phyloP scores from a whole-genome alignment of 345 rosid genomes.

The Melaleuca alternifolia region DNA sequence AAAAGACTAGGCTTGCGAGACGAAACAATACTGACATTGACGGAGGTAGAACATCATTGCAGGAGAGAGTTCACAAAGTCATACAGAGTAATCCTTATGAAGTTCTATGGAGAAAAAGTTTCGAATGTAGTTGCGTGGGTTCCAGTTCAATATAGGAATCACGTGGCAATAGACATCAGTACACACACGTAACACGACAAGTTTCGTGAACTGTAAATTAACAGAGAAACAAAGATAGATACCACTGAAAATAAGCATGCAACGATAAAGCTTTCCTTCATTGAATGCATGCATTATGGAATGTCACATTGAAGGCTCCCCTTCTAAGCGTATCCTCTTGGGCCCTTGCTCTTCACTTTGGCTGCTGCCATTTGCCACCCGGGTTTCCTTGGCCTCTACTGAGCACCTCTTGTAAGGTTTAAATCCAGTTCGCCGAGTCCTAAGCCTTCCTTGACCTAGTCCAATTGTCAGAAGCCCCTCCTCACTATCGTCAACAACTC shows the following conservation, averaged over 20 bases:
- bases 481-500: constrained; percentile 15
- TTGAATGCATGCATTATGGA: constrained; percentile 14
- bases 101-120: constrained; percentile 5
- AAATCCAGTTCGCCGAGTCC: constrained; percentile 63
- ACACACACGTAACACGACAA: constrained; percentile 21
- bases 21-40: neutral
- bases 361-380: constrained; percentile 17
- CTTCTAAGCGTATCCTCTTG: constrained; percentile 80
- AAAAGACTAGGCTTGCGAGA: neutral
- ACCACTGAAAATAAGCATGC: constrained; percentile 16
- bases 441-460: constrained; percentile 43
- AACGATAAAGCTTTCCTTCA: constrained; percentile 15
- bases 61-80: neutral
- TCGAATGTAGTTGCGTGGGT: constrained; percentile 10
- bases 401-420: constrained; percentile 93
- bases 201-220: constrained; percentile 29
- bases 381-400: constrained; percentile 63
- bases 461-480: constrained; percentile 42
- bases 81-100: neutral
- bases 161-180: constrained; percentile 20
- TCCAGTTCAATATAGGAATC: constrained; percentile 11
- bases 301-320: constrained; percentile 45
- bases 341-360: constrained; percentile 64
- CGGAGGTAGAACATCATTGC: neutral
- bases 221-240: constrained; percentile 15